These are phyloP conservation scores for Fusarium scirpi DNA, from an alignment of 2,329 filamentous ascomycete species.

Conservation along the genomic window DNA sequence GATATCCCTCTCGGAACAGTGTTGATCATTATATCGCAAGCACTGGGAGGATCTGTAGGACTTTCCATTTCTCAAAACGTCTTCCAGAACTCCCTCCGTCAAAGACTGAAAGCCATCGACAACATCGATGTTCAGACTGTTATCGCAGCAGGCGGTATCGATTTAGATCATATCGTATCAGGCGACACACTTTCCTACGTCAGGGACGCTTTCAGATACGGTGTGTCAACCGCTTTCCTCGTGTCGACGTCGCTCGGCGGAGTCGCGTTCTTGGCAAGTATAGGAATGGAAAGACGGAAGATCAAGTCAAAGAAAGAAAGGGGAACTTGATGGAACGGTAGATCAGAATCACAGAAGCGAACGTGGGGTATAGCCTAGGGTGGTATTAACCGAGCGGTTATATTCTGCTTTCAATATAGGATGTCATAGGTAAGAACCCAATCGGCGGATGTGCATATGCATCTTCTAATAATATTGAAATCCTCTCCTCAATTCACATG, in stretches of 20 bases:
- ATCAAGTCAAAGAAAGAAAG: constrained; percentile 28
- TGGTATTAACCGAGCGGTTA: background rate
- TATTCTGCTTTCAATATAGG: constrained; percentile 2
- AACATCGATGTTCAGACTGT: constrained; percentile 20
- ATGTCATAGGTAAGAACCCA: background rate
- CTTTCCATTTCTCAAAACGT: constrained; percentile 40
- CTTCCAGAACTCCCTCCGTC: constrained; percentile 30
- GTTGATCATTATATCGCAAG: constrained; percentile 58
- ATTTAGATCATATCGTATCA: constrained; percentile 30
- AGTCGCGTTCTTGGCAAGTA: constrained; percentile 31
- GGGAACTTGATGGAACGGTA: background rate
- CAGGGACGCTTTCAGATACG: constrained; percentile 27
- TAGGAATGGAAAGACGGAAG: constrained; percentile 35
- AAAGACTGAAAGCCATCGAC: constrained; percentile 11
- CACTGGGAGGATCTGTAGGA: constrained; percentile 54
- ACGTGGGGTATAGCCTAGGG: background rate
- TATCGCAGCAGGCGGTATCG: constrained; percentile 27
- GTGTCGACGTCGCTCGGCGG: constrained; percentile 37
- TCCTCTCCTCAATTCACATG: background rate
- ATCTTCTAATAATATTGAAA: background rate
- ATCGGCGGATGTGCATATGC: background rate
- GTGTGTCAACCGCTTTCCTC: constrained; percentile 36
- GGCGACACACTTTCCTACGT: constrained; percentile 15
- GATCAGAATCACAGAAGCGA: background rate
- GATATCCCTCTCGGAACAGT: constrained; percentile 60